Conservation (phyloP, 2,329 filamentous ascomycete genomes). For the Ophiostoma himal-ulmi region DNA sequence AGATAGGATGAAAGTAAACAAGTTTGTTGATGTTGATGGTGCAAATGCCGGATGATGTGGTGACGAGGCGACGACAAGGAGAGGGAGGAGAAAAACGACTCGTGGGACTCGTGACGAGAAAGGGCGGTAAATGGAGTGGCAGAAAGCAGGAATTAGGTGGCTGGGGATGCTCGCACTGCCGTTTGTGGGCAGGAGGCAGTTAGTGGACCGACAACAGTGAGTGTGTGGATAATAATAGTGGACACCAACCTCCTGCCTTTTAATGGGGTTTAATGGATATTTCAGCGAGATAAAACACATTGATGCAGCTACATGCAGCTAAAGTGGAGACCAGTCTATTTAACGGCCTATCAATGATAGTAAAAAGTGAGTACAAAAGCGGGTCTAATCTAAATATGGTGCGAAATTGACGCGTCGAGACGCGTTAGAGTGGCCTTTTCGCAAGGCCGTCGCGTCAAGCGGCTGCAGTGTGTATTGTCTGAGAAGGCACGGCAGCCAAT, state of each 20-base stretch:
- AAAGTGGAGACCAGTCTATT: constrained; percentile 20
- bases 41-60: constrained; percentile 14
- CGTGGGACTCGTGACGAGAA: constrained; percentile 13
- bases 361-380: background rate
- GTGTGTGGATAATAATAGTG: background rate
- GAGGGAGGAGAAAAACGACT: constrained; percentile 3
- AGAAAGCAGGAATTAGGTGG: constrained; percentile 20
- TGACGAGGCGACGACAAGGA: constrained; percentile 10
- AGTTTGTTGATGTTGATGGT: background rate
- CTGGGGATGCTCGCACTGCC: constrained; percentile 21
- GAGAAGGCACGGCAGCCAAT: constrained; percentile 17
- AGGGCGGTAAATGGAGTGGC: background rate
- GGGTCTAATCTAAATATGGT: background rate
- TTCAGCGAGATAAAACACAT: constrained; percentile 1
- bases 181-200: background rate
- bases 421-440: constrained; percentile 14
- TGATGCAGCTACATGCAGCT: constrained; percentile 10
- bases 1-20: constrained; percentile 9
- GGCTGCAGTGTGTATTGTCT: background rate
- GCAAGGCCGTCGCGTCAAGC: constrained; percentile 1
- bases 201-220: constrained; percentile 4
- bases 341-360: constrained; percentile 1
- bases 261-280: background rate
- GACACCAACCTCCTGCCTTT: background rate
- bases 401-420: constrained; percentile 25